Conservation (phyloP, 2,329 filamentous ascomycete genomes). For the Fusarium praegraminearum region DNA sequence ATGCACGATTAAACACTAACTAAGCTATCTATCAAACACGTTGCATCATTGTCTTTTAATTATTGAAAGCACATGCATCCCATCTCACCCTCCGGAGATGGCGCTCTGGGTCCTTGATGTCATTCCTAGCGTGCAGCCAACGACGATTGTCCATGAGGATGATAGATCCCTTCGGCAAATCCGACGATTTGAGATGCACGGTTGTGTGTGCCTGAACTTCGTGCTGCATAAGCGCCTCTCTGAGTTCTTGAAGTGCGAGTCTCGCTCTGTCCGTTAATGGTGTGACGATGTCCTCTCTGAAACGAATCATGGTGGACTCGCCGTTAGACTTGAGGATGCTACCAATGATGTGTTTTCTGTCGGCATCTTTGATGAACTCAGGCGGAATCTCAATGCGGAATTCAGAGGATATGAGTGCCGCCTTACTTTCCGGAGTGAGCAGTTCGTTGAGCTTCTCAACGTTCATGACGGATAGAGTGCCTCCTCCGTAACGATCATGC, state of each 20-base stretch:
- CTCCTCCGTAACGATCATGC: conserved; percentile 56
- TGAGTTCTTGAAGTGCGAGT: conserved; percentile 46
- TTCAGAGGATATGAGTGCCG: conserved; percentile 44
- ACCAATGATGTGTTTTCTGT: conserved; percentile 35
- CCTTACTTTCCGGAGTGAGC: conserved; percentile 44
- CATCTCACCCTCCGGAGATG: conserved; percentile 54
- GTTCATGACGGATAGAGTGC: conserved; percentile 56
- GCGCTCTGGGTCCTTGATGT: conserved; percentile 51
- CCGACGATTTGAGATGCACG: conserved; percentile 44
- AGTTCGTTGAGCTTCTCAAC: conserved; percentile 46
- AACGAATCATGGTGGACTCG: conserved; percentile 45
- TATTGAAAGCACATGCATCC: conserved; percentile 49
- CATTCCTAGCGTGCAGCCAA: conserved; percentile 52
- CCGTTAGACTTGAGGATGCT: conserved; percentile 36
- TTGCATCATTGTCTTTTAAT: not conserved
- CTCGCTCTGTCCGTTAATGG: conserved; percentile 44
- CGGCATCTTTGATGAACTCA: conserved; percentile 52
- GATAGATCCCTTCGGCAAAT: conserved; percentile 48
- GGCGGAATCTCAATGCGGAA: conserved; percentile 51
- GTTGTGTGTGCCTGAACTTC: conserved; percentile 32
- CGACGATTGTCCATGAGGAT: conserved; percentile 53
- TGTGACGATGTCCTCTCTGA: conserved; percentile 50
- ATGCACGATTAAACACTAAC: not conserved
- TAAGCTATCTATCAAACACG: not conserved
- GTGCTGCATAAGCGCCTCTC: conserved; percentile 21